These are phyloP conservation scores for Lathyrus sativus DNA, from an alignment of 306 rosid species.

Conservation along the genomic window DNA sequence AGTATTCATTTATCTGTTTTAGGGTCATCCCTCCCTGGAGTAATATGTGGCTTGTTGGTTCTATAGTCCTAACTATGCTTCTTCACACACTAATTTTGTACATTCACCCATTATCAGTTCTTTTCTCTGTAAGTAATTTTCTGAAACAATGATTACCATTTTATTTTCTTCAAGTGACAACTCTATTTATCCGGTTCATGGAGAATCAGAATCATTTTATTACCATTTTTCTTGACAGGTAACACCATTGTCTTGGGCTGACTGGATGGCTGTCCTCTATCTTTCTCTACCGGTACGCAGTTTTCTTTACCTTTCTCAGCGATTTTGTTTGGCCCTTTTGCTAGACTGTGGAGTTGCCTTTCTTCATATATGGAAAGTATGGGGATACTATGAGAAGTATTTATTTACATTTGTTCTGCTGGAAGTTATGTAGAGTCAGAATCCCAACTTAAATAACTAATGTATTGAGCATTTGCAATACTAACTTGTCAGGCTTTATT, in stretches of 20 bases:
- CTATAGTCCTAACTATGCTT: slow-evolving; percentile 84
- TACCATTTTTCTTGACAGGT: slow-evolving; percentile 58
- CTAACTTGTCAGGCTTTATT: slow-evolving; percentile 33
- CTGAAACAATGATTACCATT: slow-evolving; percentile 20
- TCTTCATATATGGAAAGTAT: slow-evolving; percentile 15
- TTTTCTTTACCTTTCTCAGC: slow-evolving; percentile 32
- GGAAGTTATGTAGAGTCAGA: slow-evolving; percentile 3
- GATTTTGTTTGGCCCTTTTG: slow-evolving; percentile 3
- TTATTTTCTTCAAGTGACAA: slow-evolving; percentile 30
- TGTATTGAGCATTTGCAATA: slow-evolving; percentile 17
- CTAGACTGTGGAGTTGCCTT: slow-evolving; percentile 20
- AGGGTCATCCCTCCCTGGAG: slow-evolving; percentile 99
- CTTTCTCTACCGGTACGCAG: slow-evolving; percentile 87
- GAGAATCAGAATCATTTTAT: slow-evolving; percentile 32
- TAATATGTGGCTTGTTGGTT: slow-evolving; percentile 92
- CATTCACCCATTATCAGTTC: slow-evolving; percentile 86
- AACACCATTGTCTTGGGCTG: slow-evolving; percentile 85
- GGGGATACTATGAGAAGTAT: slow-evolving; percentile 16
- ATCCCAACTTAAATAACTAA: slow-evolving; percentile 2
- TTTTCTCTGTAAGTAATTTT: slow-evolving; percentile 87
- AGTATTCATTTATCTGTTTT: slow-evolving; percentile 35
- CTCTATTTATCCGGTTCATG: slow-evolving; percentile 21
- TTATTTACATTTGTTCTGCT: slow-evolving; percentile 11
- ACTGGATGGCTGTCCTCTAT: slow-evolving; percentile 83
- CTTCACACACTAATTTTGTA: slow-evolving; percentile 83